Base-by-base conservation (phyloP, 2,329 filamentous ascomycete species). In the Calycina marina region DNA sequence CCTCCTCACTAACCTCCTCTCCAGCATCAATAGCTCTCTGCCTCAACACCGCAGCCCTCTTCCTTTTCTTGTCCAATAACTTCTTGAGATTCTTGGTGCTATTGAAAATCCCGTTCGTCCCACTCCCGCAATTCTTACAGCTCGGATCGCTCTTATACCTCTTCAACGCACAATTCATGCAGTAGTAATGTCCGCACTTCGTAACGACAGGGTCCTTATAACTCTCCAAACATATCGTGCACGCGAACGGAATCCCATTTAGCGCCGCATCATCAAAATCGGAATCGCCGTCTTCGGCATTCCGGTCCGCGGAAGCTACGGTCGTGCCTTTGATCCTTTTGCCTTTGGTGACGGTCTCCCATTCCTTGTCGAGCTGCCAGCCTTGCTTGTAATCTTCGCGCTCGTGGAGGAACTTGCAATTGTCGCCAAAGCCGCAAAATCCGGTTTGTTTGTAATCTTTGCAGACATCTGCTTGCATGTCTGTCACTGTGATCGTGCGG, bases 151-250 rank as follows among this genome's bases (percentile, higher is more conserved):
- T 90, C 40, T 80, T 68, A 53, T 94, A 96, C 42, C 86, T 62
- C 52, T 81, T 74, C 46, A 96, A 61, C 15, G 90, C 90, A 55
- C 90, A 98, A 1, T 69, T 65, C 55, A 94, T 81, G 53, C 90
- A 98, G 51, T 96, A 96, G 55, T 96, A 96, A 55, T 98, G 90
- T 0, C 84, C 81, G 45, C 90, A 98, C 43, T 84, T 79, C 9
- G 90, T 96, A 14, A 88, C 62, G 9, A 96, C 70, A 0, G 90
- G 88, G 36, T 71, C 63, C 34, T 47, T 49, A 28, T 29, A 65
- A 57, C n/a, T 60, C 31, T 52, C 44, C 38, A 38, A 40, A 38
- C 53, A 53, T 29, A 54, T 47, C 28, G 53, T 48, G 32, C 51
- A 54, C 4, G 49, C 51, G 39, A 54, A 54, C 2, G 51, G 51